These are phyloP conservation scores for Teunomyces pallodes DNA, from an alignment of 805 yeast genomes.

Conservation along the genomic window DNA sequence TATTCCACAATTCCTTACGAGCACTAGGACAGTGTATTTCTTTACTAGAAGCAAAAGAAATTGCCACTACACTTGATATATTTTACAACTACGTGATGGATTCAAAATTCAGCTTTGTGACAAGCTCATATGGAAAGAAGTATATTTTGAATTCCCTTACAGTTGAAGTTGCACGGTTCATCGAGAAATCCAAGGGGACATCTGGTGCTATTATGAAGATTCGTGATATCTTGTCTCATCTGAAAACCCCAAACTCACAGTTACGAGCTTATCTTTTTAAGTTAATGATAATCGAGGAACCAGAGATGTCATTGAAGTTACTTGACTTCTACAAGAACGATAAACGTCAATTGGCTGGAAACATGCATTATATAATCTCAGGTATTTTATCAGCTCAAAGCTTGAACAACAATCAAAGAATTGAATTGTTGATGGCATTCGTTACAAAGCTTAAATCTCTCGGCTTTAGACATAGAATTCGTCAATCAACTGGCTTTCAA, in stretches of 20 bases:
- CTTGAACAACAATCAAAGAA: slow-evolving; percentile 14
- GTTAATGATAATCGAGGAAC: slow-evolving; percentile 26
- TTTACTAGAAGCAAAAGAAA: slow-evolving; percentile 14
- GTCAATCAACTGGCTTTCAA: slow-evolving; percentile 14
- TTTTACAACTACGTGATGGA: slow-evolving; percentile 8
- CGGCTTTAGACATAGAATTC: slow-evolving; percentile 18
- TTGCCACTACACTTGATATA: slow-evolving; percentile 16
- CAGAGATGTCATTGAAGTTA: slow-evolving; percentile 22
- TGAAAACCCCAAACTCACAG: slow-evolving; percentile 12
- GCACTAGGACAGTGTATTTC: slow-evolving; percentile 31
- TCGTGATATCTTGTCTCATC: slow-evolving; percentile 16
- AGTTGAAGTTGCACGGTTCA: slow-evolving; percentile 18
- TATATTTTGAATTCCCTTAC: slow-evolving; percentile 20
- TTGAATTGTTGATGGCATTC: slow-evolving; percentile 18
- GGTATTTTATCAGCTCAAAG: slow-evolving; percentile 25
- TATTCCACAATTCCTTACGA: slow-evolving; percentile 25
- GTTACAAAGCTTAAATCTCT: slow-evolving; percentile 13
- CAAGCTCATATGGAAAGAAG: slow-evolving; percentile 11
- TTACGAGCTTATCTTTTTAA: slow-evolving; percentile 19
- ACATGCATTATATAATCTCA: slow-evolving; percentile 14
- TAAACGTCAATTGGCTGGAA: slow-evolving; percentile 20
- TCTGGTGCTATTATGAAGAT: slow-evolving; percentile 16
- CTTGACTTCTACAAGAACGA: slow-evolving; percentile 19
- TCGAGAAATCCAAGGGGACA: slow-evolving; percentile 9
- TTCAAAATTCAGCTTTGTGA: slow-evolving; percentile 9